phyloP scores from a whole-genome alignment of 345 rosid species.

The Acer negundo region DNA sequence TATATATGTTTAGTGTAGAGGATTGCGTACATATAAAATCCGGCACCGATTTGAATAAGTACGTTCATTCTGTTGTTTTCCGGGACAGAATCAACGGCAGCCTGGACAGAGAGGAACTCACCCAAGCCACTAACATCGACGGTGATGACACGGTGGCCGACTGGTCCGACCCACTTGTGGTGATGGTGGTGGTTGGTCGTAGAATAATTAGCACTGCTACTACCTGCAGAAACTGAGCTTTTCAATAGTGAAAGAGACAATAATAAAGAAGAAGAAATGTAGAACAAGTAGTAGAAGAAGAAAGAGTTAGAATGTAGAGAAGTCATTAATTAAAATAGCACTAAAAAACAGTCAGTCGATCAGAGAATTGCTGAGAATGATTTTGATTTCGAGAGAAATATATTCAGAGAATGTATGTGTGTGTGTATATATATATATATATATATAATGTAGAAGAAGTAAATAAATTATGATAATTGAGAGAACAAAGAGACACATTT shows the following conservation, averaged over 20 bases:
- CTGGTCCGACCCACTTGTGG: slow-evolving; percentile 72
- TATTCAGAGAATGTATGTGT: neutral
- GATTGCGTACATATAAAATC: slow-evolving; percentile 58
- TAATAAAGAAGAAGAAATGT: slow-evolving; percentile 27
- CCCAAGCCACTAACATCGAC: slow-evolving; percentile 62
- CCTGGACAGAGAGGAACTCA: slow-evolving; percentile 77
- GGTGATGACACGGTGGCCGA: slow-evolving; percentile 71
- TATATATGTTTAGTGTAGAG: neutral
- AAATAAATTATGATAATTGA: no score
- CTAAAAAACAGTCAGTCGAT: slow-evolving; percentile 9
- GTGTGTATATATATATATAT: no score
- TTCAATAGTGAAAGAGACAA: slow-evolving; percentile 32
- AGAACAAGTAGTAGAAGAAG: slow-evolving; percentile 19
- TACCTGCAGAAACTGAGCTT: slow-evolving; percentile 22
- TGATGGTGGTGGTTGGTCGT: slow-evolving; percentile 38
- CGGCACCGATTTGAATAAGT: slow-evolving; percentile 65
- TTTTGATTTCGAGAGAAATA: neutral
- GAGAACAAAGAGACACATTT: neutral
- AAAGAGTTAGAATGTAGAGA: slow-evolving; percentile 21
- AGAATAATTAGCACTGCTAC: neutral
- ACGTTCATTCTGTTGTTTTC: slow-evolving; percentile 63
- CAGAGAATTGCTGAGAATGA: neutral
- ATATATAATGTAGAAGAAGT: no score
- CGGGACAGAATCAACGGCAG: slow-evolving; percentile 74
- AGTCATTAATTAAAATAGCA: slow-evolving; percentile 44